Base-by-base conservation (phyloP, 345 rosid species). In the Mercurialis annua region DNA sequence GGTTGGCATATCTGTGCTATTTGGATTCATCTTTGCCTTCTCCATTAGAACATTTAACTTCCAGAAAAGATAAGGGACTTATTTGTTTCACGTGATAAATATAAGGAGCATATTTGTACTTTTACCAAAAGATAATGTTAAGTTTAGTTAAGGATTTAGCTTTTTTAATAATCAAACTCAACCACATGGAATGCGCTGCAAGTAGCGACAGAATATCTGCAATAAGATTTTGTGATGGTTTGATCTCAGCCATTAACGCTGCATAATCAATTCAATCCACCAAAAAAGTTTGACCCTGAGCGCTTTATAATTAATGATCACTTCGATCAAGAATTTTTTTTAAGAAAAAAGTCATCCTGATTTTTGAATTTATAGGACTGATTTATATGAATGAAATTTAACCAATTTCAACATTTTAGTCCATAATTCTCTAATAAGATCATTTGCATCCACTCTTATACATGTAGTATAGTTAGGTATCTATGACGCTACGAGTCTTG, bases 41-140 rank as follows among this genome's bases (percentile, higher is more conserved):
- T 84, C 92, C 6, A 90, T 90, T 70, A 87, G 79, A 76, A 58
- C 67, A 24, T 88, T 92, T 71, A 90, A 88, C 77, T 92, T 92
- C 90, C 93, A 85, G 70, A 87, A 76, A 40, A 71, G 92, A 76
- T 88, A 68, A 80, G 14, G 34, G 12, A 21, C n/a, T n/a, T n/a
- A n/a, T n/a, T n/a, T n/a, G n/a, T n/a, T n/a, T n/a, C n/a, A n/a
- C n/a, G n/a, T n/a, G n/a, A n/a, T n/a, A n/a, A n/a, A n/a, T n/a
- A n/a, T n/a, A n/a, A n/a, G n/a, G n/a, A n/a, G n/a, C n/a, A n/a
- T n/a, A n/a, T n/a, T n/a, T n/a, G n/a, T n/a, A n/a, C n/a, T n/a
- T n/a, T n/a, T n/a, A n/a, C n/a, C n/a, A n/a, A n/a, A n/a, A n/a
- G n/a, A n/a, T n/a, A n/a, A n/a, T n/a, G n/a, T n/a, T n/a, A n/a